Conservation (phyloP, 2,329 filamentous ascomycete species). For the Phialocephala subalpina region DNA sequence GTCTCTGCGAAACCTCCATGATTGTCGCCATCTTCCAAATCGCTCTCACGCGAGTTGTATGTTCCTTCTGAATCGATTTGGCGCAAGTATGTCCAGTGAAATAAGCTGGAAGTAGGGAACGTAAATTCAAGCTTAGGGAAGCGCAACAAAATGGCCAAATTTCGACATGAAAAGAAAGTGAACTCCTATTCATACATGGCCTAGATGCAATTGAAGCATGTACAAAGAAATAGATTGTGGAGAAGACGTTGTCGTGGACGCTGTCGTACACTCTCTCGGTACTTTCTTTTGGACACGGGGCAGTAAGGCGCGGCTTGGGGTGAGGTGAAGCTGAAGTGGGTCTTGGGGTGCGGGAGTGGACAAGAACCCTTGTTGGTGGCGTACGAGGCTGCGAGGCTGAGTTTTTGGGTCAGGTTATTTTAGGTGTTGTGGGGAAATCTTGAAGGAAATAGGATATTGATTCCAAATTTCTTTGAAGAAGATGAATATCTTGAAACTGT, state of each 20-base stretch:
- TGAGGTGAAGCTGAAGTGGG: neutral
- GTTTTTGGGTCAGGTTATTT: neutral
- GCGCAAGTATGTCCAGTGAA: neutral
- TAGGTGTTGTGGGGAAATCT: neutral
- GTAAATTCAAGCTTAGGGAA: neutral
- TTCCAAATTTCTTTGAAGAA: too few species aligned
- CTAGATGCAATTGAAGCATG: constrained; percentile 3
- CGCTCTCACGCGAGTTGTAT: neutral
- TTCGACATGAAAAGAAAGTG: neutral
- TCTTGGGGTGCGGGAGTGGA: constrained; percentile 1
- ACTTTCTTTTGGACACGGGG: constrained; percentile 10
- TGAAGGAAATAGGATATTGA: too few species aligned
- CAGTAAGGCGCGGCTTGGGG: too few species aligned
- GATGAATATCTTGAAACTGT: too few species aligned
- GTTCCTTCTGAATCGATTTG: neutral
- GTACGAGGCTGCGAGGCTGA: constrained; percentile 10
- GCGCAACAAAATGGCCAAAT: neutral
- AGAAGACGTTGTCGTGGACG: neutral
- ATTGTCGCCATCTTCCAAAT: constrained; percentile 27
- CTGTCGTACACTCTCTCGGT: constrained; percentile 5
- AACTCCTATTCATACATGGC: neutral
- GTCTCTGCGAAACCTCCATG: constrained; percentile 27
- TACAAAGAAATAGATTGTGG: neutral
- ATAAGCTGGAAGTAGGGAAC: neutral
- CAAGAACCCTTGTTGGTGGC: constrained; percentile 4